These are phyloP conservation scores for Yarrowia yakushimensis DNA, from an alignment of 805 yeast genomes.

Conservation along the genomic window DNA sequence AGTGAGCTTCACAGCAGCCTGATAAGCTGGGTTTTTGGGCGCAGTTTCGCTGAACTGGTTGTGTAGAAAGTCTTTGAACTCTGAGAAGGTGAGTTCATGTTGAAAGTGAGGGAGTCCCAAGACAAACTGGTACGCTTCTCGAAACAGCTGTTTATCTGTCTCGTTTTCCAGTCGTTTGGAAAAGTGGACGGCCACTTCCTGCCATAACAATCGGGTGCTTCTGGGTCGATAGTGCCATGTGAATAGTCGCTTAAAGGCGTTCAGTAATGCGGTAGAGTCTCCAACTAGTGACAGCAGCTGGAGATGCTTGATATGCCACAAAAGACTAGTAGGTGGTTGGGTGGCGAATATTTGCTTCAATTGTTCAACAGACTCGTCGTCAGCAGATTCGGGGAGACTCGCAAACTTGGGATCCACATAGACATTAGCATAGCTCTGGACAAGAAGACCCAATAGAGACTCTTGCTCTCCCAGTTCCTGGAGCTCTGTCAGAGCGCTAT, in stretches of 20 bases:
- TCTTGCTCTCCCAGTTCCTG: not conserved
- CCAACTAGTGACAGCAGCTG: not conserved
- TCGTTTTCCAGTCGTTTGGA: not conserved
- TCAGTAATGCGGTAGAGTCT: not conserved
- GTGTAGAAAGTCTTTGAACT: constrained; percentile 5
- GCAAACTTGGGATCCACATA: constrained; percentile 12
- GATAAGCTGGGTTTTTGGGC: not conserved
- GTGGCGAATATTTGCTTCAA: not conserved
- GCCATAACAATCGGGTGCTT: not conserved
- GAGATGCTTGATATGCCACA: constrained; percentile 9
- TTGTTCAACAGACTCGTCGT: not conserved
- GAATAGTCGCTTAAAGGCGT: not conserved
- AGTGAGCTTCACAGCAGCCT: not conserved
- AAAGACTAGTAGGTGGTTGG: not conserved
- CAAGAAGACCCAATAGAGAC: not conserved
- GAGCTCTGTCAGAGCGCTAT: not conserved
- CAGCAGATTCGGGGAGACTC: not conserved
- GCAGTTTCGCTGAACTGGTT: not conserved
- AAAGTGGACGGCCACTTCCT: not conserved
- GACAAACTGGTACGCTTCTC: not conserved
- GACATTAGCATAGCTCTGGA: constrained; percentile 13
- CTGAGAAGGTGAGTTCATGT: constrained; percentile 3
- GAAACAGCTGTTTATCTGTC: not conserved
- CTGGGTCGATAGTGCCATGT: constrained; percentile 7
- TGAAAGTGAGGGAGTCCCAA: constrained; percentile 4